phyloP scores from a whole-genome alignment of 2,329 filamentous ascomycete genomes.

The Penicillium brevicompactum region DNA sequence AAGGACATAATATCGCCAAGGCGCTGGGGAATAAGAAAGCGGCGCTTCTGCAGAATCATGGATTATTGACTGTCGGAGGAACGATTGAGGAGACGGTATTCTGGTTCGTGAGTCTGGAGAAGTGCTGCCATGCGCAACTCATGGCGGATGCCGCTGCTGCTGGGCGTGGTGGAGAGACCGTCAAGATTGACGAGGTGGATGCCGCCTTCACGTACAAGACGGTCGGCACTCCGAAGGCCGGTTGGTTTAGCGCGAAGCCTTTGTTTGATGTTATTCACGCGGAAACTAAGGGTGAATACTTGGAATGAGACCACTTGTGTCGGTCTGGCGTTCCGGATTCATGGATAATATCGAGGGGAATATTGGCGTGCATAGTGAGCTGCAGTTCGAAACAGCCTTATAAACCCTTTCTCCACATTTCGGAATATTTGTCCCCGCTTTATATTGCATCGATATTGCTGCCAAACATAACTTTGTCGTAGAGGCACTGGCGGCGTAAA shows the following conservation, averaged over 20 bases:
- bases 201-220: constrained; percentile 68
- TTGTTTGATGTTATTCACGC: constrained; percentile 70
- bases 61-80: constrained; percentile 52
- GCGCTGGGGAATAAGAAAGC: constrained; percentile 54
- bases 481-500: background rate
- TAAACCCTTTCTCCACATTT: background rate
- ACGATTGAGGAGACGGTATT: constrained; percentile 56
- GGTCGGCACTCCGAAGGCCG: constrained; percentile 62
- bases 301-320: constrained; percentile 39
- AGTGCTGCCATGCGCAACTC: constrained; percentile 56
- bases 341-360: no score
- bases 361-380: background rate
- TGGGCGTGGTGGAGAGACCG: constrained; percentile 63
- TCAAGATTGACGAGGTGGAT: constrained; percentile 70
- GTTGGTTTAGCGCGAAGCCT: constrained; percentile 72
- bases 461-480: background rate
- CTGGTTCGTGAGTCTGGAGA: constrained; percentile 58
- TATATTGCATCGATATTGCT: background rate
- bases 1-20: constrained; percentile 55
- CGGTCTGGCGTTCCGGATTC: background rate
- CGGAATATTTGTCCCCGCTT: background rate
- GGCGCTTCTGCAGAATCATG: constrained; percentile 57
- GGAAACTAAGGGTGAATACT: constrained; percentile 60
- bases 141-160: constrained; percentile 54
- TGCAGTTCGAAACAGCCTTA: background rate